A percentile compares a stretch with the other conserved stretches of the same genome.
phyloP scores from a whole-genome alignment of 306 rosid genomes.

The Medicago arabica region DNA sequence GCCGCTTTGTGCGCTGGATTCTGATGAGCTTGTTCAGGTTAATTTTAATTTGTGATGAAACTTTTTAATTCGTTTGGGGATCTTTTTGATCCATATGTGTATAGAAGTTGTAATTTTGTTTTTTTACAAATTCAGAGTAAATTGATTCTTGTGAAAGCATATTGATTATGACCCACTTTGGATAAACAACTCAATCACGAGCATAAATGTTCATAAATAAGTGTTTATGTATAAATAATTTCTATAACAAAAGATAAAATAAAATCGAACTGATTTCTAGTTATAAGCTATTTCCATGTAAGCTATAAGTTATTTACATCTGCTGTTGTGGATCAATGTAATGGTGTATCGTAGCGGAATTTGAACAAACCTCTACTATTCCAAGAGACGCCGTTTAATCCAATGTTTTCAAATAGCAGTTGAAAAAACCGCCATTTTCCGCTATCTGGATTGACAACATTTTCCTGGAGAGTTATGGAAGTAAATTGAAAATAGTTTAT shows the following conservation, averaged over 20 bases:
- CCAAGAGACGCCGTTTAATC: too few relatives aligned
- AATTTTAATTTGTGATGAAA: neutral
- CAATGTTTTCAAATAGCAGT: too few relatives aligned
- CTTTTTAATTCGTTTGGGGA: constrained; percentile 10
- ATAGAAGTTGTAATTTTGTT: neutral
- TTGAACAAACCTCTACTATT: neutral
- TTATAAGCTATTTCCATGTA: too few relatives aligned
- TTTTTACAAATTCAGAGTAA: neutral
- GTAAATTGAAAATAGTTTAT: neutral
- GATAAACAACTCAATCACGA: neutral
- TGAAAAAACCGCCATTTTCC: too few relatives aligned
- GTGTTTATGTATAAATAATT: neutral
- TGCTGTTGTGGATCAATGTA: neutral
- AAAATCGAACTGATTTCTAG: neutral
- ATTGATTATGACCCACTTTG: neutral
- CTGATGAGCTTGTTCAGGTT: constrained; percentile 96
- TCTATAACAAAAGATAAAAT: neutral
- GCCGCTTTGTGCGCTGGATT: constrained; percentile 79
- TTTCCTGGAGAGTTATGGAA: too few relatives aligned
- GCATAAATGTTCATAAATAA: too few relatives aligned
- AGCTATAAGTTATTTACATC: neutral
- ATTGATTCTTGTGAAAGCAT: neutral
- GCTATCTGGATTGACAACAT: too few relatives aligned
- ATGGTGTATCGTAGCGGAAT: neutral
- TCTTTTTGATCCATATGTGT: neutral